Evolutionary conservation across 306 rosid genomes (phyloP), one percentile per base, ranked within the genome.

Genomic region (Pyrus communis): DNA sequence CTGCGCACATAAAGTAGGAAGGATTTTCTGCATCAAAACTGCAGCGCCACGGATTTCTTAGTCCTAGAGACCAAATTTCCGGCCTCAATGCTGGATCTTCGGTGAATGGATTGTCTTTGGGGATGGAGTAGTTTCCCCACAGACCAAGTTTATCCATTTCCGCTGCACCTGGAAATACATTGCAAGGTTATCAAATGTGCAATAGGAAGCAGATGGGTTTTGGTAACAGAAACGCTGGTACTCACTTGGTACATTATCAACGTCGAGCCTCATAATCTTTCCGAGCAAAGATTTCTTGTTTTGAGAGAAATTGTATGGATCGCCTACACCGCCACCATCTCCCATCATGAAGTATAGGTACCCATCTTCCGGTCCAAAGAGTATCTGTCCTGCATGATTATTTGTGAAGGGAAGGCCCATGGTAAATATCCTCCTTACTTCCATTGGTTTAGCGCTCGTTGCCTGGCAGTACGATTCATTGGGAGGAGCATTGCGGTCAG

Each of bases 21-120:
- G 98, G 85, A 46, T 81, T 88, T 82, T 87, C 89, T 21, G 96
- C 80, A 84, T 96, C 99, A 21, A 96, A 96, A 82, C 99, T 92
- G 84, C 99, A 96, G 54, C 99, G 92, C 99, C 99, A 96, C 66
- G 99, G 98, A 89, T 96, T 96, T 84, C 97, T 87, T 33, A 96
- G 30, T 77, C 98, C 98, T 30, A 83, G 55, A 70, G 99, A 96
- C 97, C 96, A 96, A 81, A 96, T 91, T 82, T 96, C 99, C 1
- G 96, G 89, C 83, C 79, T 87, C 80, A 85, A 57, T 71, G 79
- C 89, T 67, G 77, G 68, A 84, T 89, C 96, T 84, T 86, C 93
- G 0, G 65, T 78, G 79, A 63, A 89, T 35, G 99, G 98, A 83
- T 96, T 96, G 78, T 90, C 97, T 76, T 88, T 86, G 8, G 99